Evolutionary conservation across 2,329 filamentous ascomycete genomes (phyloP), one percentile per base, ranked within the genome.

Genomic region (Ophiocordyceps sinensis): DNA sequence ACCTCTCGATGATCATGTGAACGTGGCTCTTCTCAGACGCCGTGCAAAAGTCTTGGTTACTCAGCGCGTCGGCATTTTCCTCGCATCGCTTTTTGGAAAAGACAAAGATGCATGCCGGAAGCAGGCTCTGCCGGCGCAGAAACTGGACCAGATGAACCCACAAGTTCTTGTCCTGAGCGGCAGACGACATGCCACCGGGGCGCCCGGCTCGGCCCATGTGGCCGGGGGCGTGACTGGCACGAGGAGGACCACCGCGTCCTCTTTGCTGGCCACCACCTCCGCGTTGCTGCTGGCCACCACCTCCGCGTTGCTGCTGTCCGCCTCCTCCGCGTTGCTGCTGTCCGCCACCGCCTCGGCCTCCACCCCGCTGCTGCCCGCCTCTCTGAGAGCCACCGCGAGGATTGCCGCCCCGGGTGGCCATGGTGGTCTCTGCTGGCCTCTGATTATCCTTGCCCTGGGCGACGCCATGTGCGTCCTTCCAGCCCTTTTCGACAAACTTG

Each of bases 31-130:
- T 96, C 64, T 98, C 91, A 3, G 80, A 74, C 1, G 88, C 86
- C 6, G 83, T 95, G 57, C 84, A 93, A 55, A 94, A 96, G 55
- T 98, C 91, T 49, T 94, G 81, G 54, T 95, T 96, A 46, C 85
- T 89, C 19, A 98, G 69, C 0, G 91, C 89, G 57, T 95, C 86
- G 1, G 91, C 91, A 57, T 96, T 98, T 56, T 96, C 87, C 60
- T 98, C 91, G 53, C 91, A 96, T 40, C 91, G 73, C 62, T 91
- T 94, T 66, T 96, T 98, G 3, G 91, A 98, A 61, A 98, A 98
- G 42, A 98, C 89, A 56, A 98, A 98, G 49, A 98, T 94, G 58
- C 89, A 96, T 9, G 84, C 86, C 1, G 91, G 91, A 4, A 98
- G 73, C 4, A 98, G 70, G 38, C 77, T 85, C 40, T 87, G 77